phyloP scores from a whole-genome alignment of 2,329 filamentous ascomycete species.

The Orbilia javanica region DNA sequence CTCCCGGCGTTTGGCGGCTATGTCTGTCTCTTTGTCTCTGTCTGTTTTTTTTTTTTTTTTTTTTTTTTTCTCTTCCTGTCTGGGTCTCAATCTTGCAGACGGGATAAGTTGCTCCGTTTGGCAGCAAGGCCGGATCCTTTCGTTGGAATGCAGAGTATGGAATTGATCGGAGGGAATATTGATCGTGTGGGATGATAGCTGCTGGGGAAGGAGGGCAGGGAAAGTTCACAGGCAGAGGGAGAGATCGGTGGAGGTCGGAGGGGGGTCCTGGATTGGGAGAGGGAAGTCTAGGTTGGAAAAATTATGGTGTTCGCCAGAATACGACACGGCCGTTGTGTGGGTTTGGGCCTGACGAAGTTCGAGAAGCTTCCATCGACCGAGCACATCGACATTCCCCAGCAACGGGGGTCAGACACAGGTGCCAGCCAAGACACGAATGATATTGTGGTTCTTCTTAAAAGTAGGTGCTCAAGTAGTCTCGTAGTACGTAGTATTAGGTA shows the following conservation, averaged over 20 bases:
- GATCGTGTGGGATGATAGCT: conserved; percentile 9
- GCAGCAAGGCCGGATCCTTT: background rate
- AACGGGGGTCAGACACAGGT: no score
- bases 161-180: background rate
- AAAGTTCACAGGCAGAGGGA: background rate
- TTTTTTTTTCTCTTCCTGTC: background rate
- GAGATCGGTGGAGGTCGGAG: background rate
- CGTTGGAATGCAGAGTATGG: background rate
- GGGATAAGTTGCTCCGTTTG: background rate
- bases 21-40: background rate
- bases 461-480: no score
- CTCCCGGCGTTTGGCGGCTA: conserved; percentile 30
- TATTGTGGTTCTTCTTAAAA: no score
- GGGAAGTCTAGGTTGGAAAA: background rate
- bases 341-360: conserved; percentile 20
- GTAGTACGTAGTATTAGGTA: no score
- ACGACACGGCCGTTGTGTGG: conserved; percentile 7
- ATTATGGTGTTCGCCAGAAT: conserved; percentile 2
- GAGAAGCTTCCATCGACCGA: conserved; percentile 54
- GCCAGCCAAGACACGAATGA: no score
- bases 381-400: no score
- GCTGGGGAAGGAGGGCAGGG: background rate
- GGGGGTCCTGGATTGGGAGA: background rate
- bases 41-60: background rate
- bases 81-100: background rate